Evolutionary conservation across 495 filamentous ascomycete species (phyloP), one percentile per base, ranked within the genome.

Genomic region (Cladorrhinum samala): DNA sequence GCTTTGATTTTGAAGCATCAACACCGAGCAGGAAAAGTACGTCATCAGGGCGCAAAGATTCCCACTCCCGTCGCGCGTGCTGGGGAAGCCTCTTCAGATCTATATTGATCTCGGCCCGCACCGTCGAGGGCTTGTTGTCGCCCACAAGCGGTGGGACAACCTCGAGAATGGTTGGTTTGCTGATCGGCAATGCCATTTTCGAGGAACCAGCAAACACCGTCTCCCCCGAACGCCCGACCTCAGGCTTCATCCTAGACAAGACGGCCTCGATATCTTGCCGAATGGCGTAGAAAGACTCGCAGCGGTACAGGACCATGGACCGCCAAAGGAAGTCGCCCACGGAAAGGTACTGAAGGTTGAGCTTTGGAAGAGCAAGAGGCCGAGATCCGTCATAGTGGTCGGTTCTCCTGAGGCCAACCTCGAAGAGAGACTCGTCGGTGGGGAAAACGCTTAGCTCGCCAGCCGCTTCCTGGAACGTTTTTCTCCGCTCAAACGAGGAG

Each of bases 311-410:
- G 20, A 93, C 77, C 59, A 97, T 86, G 13, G 92, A 88, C 36
- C 93, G 79, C 89, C 89, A 97, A 9, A 99, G 78, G 59, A 97
- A 97, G 66, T 99, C 93, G 3, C 93, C 91, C 30, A 96, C 81
- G 7, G 89, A 92, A 21, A 99, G 78, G 65, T 99, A 97, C 60
- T 97, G 93, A 38, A 99, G 77, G 63, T 95, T 97, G 46, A 97
- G 71, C 59, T 97, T 99, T 2, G 93, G 93, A 48, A 99, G 84
- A 5, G 93, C 89, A 44, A 99, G 75, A 9, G 93, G 91, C 21
- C 82, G 81, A 33, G 91, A 90, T 36, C 92, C 93, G 67, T 95
- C 84, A 56, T 96, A 99, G 11, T 78, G 79, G 60, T 95, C 91
- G 53, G 92, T 92, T 43, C 92, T 81, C 53, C 93, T 67, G 25